A percentile compares a stretch with the other conserved stretches of the same genome.
Evolutionary conservation across 2,329 filamentous ascomycete genomes (phyloP).

Genomic region (Clonostachys chloroleuca): DNA sequence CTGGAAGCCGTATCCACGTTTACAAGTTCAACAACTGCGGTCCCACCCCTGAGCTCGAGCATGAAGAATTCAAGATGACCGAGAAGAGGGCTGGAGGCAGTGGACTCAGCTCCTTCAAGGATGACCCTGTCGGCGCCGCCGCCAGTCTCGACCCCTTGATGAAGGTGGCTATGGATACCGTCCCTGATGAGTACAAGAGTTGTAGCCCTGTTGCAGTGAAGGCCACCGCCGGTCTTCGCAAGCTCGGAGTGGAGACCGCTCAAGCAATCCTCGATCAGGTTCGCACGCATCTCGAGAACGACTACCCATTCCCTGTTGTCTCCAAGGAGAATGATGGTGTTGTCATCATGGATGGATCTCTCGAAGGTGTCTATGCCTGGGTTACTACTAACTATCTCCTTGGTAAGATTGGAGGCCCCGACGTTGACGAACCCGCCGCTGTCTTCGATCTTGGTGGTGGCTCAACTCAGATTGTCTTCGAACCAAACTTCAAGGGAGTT

Average conservation of each 20-base stretch:
- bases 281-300: slow-evolving; percentile 74
- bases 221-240: slow-evolving; percentile 88
- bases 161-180: slow-evolving; percentile 76
- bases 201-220: slow-evolving; percentile 97
- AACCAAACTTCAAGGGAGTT: slow-evolving; percentile 82
- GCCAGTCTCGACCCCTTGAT: slow-evolving; percentile 85
- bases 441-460: slow-evolving; percentile 95
- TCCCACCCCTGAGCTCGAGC: slow-evolving; percentile 87
- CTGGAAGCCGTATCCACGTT: slow-evolving; percentile 95
- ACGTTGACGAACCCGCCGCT: slow-evolving; percentile 85
- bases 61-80: slow-evolving; percentile 91
- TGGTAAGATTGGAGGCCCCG: slow-evolving; percentile 92
- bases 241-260: slow-evolving; percentile 78
- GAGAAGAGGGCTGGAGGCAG: slow-evolving; percentile 71
- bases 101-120: slow-evolving; percentile 75
- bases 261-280: slow-evolving; percentile 83
- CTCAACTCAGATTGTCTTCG: slow-evolving; percentile 97
- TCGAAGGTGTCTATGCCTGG: slow-evolving; percentile 98
- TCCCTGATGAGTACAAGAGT: slow-evolving; percentile 84
- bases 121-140: slow-evolving; percentile 82
- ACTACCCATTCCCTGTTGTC: slow-evolving; percentile 93
- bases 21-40: slow-evolving; percentile 99
- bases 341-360: slow-evolving; percentile 93
- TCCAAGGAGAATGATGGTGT: slow-evolving; percentile 81
- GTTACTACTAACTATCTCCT: slow-evolving; percentile 98